These are phyloP conservation scores for Bonnemaisonia californica DNA, from an alignment of 31 red algal genomes.

Conservation along the genomic window DNA sequence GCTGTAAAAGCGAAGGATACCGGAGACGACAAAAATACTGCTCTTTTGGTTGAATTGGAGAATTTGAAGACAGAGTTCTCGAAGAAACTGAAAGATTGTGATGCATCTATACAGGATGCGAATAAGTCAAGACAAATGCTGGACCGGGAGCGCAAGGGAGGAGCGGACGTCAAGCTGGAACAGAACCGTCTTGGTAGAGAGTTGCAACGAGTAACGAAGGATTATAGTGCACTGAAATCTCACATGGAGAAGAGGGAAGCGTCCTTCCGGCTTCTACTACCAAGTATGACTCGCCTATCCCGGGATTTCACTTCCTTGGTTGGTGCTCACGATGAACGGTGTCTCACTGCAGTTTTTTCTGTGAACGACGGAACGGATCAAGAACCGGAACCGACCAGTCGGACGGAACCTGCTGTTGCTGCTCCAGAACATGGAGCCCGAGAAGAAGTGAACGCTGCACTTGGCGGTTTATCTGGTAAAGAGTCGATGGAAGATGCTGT, in stretches of 20 bases:
- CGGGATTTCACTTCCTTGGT: not conserved
- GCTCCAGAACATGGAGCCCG: too few relatives aligned
- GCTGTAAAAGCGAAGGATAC: not conserved
- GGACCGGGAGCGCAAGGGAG: not conserved
- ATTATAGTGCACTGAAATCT: not conserved
- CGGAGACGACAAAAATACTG: constrained; percentile 20
- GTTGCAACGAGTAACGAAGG: not conserved
- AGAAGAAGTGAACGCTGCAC: too few relatives aligned
- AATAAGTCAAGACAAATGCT: not conserved
- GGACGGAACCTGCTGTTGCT: too few relatives aligned
- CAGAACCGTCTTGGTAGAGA: not conserved
- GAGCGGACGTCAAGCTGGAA: not conserved
- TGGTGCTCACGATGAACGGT: not conserved
- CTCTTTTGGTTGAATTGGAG: constrained; percentile 16
- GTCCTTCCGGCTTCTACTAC: not conserved
- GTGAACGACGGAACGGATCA: too few relatives aligned
- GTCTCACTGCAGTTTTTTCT: too few relatives aligned
- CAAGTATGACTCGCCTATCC: not conserved
- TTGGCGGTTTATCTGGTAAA: too few relatives aligned
- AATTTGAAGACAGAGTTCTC: constrained; percentile 6
- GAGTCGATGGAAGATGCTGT: too few relatives aligned
- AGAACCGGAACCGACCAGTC: too few relatives aligned
- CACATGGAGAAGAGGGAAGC: not conserved
- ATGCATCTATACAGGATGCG: constrained; percentile 1
- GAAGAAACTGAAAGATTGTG: constrained; percentile 18